These are phyloP conservation scores for Kodamaea neixiangensis DNA, from an alignment of 805 yeast genomes.

Conservation along the genomic window DNA sequence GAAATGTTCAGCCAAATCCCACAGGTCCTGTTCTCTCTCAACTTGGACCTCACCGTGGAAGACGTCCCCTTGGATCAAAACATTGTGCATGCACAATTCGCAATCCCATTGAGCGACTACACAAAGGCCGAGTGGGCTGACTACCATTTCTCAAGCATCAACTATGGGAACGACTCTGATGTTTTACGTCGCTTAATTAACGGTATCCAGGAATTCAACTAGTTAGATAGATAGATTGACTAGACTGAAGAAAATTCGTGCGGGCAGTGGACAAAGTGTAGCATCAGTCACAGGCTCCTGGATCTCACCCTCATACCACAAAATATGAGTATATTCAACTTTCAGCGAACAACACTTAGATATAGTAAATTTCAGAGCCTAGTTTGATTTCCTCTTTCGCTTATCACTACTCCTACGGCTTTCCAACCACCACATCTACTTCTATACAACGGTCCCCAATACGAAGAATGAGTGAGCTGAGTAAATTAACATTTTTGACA, in stretches of 20 bases:
- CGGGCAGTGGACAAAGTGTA: background rate
- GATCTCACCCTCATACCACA: background rate
- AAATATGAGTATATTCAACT: too few relatives aligned
- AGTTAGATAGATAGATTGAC: background rate
- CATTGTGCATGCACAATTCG: conserved; percentile 6
- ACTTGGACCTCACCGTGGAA: conserved; percentile 17
- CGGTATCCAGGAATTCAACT: conserved; percentile 12
- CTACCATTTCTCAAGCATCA: conserved; percentile 5
- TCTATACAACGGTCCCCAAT: background rate
- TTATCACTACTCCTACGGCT: background rate
- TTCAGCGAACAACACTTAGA: background rate
- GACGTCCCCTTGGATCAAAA: conserved; percentile 2
- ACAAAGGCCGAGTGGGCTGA: conserved; percentile 8
- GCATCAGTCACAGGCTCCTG: background rate
- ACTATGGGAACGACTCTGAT: background rate
- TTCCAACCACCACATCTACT: background rate
- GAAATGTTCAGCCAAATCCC: conserved; percentile 24
- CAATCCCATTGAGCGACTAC: conserved; percentile 11
- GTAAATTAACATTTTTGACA: background rate
- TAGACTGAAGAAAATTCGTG: too few relatives aligned
- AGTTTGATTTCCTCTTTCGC: too few relatives aligned
- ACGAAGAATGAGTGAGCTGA: background rate
- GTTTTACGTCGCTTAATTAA: conserved; percentile 7
- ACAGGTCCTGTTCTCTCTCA: conserved; percentile 22
- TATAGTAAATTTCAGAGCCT: background rate